Evolutionary conservation across 108 stramenopile genomes (phyloP), one percentile per base, ranked within the genome.

Genomic region (Aurantiochytrium sp.): DNA sequence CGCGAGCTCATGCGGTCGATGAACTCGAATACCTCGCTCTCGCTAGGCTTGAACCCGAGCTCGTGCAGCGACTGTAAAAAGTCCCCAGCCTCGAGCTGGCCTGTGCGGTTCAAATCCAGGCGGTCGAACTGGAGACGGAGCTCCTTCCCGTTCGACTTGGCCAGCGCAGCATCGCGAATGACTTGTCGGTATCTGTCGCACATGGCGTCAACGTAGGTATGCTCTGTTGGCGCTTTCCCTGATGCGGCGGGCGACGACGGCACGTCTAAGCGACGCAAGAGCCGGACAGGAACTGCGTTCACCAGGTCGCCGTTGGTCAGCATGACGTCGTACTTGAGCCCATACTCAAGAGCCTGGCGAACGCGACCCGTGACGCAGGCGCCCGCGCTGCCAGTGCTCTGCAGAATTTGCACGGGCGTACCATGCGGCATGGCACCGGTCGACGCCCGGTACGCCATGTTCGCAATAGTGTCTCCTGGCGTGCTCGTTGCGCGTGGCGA

Each of bases 321-420:
- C 73, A 81, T 81, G 24, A 81, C 73, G 32, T 81, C 73, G 24
- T 81, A 81, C 19, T 42, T 37, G 21, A 81, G 45, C 6, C 73
- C 73, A 81, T 39, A 81, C 12, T 81, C 73, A 41, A 41, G 42
- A 2, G 73, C 39, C 1, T 42, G 73, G 8, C 30, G 21, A 48
- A 81, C 30, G 6, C 73, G 39, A 3, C 73, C 73, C 6, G 3
- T 81, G 2, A 65, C 24, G 19, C 59, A 15, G 32, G 19, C 59
- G 1, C 22, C 73, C 32, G 73, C 42, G 45, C 42, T 48, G 36
- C 17, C 45, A 12, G 73, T 48, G 2, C 27, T 81, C 30, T 81
- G 36, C 0, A 81, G 12, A 41, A 81, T 30, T 81, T 81, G 73
- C 45, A 81, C 73, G 45, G 30, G 73, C 1, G 39, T 48, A 6